Percentiles rank a stretch among this genome's conserved stretches.
phyloP scores from a whole-genome alignment of 2,329 filamentous ascomycete genomes.

The Blastomyces gilchristii region DNA sequence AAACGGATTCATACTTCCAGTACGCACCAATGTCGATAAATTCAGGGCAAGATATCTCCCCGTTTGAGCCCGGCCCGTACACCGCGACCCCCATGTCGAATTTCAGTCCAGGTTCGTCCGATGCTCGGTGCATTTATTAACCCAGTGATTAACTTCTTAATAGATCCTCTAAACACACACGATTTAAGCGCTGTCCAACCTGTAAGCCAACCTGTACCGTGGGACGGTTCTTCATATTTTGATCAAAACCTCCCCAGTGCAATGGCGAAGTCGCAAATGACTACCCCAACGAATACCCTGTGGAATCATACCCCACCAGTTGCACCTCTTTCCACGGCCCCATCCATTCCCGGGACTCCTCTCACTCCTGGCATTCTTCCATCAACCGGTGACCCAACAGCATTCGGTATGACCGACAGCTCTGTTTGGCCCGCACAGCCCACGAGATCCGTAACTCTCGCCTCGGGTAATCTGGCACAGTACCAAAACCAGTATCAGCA shows the following conservation, averaged over 20 bases:
- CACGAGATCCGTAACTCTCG: conserved; percentile 27
- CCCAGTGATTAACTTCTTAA: conserved; percentile 11
- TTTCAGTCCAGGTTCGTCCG: conserved; percentile 29
- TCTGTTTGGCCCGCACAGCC: conserved; percentile 29
- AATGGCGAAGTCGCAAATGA: conserved; percentile 25
- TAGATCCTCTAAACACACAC: conserved; percentile 24
- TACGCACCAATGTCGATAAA: conserved; percentile 29
- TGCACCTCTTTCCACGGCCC: conserved; percentile 20
- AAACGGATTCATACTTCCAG: conserved; percentile 29
- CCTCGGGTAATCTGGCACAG: conserved; percentile 21
- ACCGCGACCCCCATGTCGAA: conserved; percentile 25
- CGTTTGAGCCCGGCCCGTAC: conserved; percentile 25
- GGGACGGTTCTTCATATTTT: conserved; percentile 31
- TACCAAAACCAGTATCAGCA: conserved; percentile 24
- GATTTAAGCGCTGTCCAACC: conserved; percentile 25
- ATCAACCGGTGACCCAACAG: conserved; percentile 23
- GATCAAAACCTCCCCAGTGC: conserved; percentile 27
- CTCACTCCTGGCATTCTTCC: conserved; percentile 24
- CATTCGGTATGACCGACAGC: conserved; percentile 23
- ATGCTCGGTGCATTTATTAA: background rate
- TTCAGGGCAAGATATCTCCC: conserved; percentile 26
- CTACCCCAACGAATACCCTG: conserved; percentile 27
- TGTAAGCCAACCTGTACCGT: conserved; percentile 27
- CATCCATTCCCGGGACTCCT: conserved; percentile 24
- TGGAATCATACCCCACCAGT: conserved; percentile 26